phyloP scores from a whole-genome alignment of 1,139 yeast species.

The Geotrichum fermentans region DNA sequence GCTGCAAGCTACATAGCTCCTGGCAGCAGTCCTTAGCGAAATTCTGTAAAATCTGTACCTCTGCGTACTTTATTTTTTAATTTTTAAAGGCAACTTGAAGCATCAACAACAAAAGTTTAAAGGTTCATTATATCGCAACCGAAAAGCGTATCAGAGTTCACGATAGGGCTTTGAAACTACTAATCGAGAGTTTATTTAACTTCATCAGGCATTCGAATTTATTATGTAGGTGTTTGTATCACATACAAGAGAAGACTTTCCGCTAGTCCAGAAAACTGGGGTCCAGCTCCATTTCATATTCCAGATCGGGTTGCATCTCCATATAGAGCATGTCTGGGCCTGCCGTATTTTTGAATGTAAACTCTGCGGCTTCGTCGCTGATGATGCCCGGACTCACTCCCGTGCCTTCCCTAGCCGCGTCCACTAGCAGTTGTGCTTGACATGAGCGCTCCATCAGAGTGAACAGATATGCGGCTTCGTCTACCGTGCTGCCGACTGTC shows the following conservation, averaged over 20 bases:
- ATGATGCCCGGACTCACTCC: constrained; percentile 40
- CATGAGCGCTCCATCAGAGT: constrained; percentile 64
- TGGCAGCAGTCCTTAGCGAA: too few species aligned
- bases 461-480: constrained; percentile 74
- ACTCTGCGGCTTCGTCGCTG: constrained; percentile 62
- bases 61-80: too few species aligned
- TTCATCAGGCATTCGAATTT: not conserved
- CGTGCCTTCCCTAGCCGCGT: constrained; percentile 41
- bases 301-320: constrained; percentile 67
- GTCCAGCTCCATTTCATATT: constrained; percentile 37
- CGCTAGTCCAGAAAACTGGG: constrained; percentile 7
- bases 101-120: too few species aligned
- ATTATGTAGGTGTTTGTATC: not conserved
- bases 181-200: too few species aligned
- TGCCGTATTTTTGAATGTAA: constrained; percentile 55
- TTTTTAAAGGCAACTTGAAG: too few species aligned
- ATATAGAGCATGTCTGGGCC: constrained; percentile 66
- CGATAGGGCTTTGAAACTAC: too few species aligned
- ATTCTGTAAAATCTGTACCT: too few species aligned
- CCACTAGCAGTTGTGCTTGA: constrained; percentile 63
- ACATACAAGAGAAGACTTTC: too few species aligned
- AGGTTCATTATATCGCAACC: too few species aligned
- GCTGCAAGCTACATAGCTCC: too few species aligned
- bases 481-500: constrained; percentile 72
- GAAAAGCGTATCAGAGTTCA: too few species aligned